Evolutionary conservation across 2,329 filamentous ascomycete genomes (phyloP).

Genomic region (Penicillium sp.): DNA sequence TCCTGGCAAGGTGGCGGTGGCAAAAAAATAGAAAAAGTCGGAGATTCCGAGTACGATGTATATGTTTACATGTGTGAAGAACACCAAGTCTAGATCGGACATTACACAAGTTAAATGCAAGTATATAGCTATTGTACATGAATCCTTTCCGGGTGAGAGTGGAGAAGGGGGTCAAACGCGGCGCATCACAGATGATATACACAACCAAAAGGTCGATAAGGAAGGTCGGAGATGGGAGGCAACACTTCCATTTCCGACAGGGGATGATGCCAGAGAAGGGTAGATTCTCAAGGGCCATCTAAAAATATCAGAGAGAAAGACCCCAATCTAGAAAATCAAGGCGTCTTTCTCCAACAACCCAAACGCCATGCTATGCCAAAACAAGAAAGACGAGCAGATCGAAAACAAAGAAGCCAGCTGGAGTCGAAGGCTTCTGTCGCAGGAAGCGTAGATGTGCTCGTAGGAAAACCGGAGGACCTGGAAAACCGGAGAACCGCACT

Average conservation of each 20-base stretch:
- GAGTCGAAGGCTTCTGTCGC: conserved; percentile 1
- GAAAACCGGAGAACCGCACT: background rate
- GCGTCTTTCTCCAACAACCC: conserved; percentile 27
- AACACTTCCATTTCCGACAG: conserved; percentile 1
- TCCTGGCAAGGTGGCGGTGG: conserved; percentile 15
- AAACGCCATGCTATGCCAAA: conserved; percentile 46
- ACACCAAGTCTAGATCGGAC: background rate
- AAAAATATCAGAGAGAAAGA: conserved; percentile 8
- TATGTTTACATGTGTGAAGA: background rate
- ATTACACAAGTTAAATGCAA: conserved; percentile 21
- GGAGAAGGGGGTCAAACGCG: conserved; percentile 20
- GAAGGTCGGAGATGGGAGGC: background rate
- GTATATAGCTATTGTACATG: conserved; percentile 28
- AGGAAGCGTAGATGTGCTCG: background rate
- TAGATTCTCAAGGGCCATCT: conserved; percentile 1
- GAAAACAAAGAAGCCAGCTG: conserved; percentile 2
- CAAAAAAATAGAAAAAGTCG: conserved; percentile 13
- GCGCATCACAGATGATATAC: conserved; percentile 22
- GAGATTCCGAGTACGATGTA: background rate
- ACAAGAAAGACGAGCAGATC: conserved; percentile 20
- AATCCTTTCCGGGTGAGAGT: conserved; percentile 22
- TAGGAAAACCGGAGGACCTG: background rate
- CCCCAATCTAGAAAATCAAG: conserved; percentile 17
- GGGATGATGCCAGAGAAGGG: background rate
- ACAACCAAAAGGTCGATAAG: conserved; percentile 17